phyloP scores from a whole-genome alignment of 495 filamentous ascomycete genomes.

The Penicillium turbatum region DNA sequence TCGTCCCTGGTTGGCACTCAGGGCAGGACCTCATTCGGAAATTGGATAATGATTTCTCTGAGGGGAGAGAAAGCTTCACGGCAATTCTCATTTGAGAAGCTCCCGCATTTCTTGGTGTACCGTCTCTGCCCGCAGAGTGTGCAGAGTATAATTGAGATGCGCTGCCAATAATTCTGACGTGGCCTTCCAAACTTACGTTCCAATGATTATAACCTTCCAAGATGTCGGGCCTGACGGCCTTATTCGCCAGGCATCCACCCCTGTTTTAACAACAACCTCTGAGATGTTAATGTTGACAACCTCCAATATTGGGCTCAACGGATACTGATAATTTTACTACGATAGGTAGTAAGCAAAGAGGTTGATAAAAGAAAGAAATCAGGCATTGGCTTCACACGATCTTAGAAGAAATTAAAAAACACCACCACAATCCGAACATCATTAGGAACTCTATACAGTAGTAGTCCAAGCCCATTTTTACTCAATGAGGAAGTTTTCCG shows the following conservation, averaged over 20 bases:
- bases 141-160: background rate
- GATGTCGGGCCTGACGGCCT: background rate
- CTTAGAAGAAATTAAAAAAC: constrained; percentile 16
- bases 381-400: constrained; percentile 23
- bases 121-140: background rate
- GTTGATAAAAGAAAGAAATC: constrained; percentile 13
- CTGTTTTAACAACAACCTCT: background rate
- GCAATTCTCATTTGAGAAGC: background rate
- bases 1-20: constrained; percentile 17
- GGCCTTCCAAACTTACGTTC: constrained; percentile 16
- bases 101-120: background rate
- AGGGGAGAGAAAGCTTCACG: constrained; percentile 21
- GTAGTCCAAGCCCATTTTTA: constrained; percentile 37
- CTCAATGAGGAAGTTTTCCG: constrained; percentile 78
- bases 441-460: constrained; percentile 45
- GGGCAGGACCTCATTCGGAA: constrained; percentile 12
- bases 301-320: background rate
- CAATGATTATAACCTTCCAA: constrained; percentile 13
- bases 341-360: background rate
- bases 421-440: constrained; percentile 36
- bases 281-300: no score
- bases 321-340: background rate
- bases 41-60: background rate
- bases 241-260: background rate
- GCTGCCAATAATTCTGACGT: constrained; percentile 25